phyloP scores from a whole-genome alignment of 306 rosid species.

The Prunus campanulata region DNA sequence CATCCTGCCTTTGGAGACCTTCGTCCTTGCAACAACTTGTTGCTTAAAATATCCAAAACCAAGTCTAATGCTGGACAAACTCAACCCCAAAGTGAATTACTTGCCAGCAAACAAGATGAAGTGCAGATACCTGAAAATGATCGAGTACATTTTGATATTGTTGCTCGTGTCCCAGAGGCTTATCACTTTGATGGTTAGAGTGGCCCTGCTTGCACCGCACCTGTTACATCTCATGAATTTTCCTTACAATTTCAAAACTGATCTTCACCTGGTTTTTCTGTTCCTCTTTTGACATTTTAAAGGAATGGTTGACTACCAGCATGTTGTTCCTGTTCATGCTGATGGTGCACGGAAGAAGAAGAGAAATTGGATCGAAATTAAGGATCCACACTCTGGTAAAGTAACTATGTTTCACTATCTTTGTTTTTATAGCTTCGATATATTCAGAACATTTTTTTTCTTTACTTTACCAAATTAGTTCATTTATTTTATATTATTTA shows the following conservation, averaged over 20 bases:
- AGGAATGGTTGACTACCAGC: constrained; percentile 97
- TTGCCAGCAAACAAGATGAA: constrained; percentile 16
- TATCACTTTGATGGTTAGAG: constrained; percentile 73
- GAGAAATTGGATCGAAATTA: constrained; percentile 58
- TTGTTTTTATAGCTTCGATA: constrained; percentile 9
- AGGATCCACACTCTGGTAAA: constrained; percentile 61
- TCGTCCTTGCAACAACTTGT: constrained; percentile 55
- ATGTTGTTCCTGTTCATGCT: constrained; percentile 78
- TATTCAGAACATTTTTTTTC: neutral
- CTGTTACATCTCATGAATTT: neutral
- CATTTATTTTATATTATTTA: neutral
- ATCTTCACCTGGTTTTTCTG: neutral
- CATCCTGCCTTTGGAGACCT: constrained; percentile 87
- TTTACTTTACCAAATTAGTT: neutral
- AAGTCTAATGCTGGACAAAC: constrained; percentile 22
- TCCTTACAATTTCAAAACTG: constrained; percentile 16
- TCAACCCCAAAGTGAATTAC: constrained; percentile 23
- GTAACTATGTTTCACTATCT: constrained; percentile 23
- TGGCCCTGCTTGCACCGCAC: neutral
- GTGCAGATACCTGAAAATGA: constrained; percentile 16
- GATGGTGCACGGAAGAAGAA: constrained; percentile 62
- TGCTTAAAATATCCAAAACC: constrained; percentile 64
- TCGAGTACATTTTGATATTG: constrained; percentile 44
- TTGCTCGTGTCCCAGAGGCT: constrained; percentile 58
- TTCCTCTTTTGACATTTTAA: constrained; percentile 20